Evolutionary conservation across 2,329 filamentous ascomycete genomes (phyloP).

Genomic region (Ophiostoma novo-ulmi): DNA sequence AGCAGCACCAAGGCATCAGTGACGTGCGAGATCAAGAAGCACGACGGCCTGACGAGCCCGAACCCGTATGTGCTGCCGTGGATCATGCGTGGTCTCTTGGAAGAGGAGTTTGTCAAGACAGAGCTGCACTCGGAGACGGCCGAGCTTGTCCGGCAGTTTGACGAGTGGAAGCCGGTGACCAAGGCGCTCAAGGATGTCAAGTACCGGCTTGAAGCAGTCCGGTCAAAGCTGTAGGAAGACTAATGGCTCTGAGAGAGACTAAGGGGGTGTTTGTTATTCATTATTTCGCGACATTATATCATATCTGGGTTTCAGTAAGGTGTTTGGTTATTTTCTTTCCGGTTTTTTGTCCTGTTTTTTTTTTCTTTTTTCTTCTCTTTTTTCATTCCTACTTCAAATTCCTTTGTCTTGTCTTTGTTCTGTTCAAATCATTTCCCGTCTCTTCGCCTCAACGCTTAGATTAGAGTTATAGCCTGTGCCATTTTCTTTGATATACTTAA

Average conservation of each 20-base stretch:
- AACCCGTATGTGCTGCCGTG: conserved; percentile 93
- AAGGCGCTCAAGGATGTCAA: conserved; percentile 95
- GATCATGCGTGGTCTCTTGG: conserved; percentile 88
- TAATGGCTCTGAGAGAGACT: not conserved
- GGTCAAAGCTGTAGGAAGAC: conserved; percentile 63
- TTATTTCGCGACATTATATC: conserved; percentile 6
- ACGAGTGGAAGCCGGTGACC: conserved; percentile 83
- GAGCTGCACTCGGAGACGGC: conserved; percentile 72
- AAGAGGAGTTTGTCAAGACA: conserved; percentile 84
- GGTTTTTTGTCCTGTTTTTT: not conserved
- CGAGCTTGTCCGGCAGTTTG: conserved; percentile 78
- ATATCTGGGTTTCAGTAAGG: not conserved
- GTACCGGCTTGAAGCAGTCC: conserved; percentile 84
- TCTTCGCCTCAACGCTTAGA: conserved; percentile 11
- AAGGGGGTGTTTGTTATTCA: conserved; percentile 13
- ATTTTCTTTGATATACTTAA: not conserved
- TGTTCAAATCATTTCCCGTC: not conserved
- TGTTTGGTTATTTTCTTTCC: not conserved
- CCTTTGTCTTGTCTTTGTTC: not conserved
- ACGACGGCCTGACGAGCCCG: conserved; percentile 47
- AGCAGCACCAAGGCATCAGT: not conserved
- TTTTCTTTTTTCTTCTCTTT: not conserved
- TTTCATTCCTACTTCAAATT: not conserved
- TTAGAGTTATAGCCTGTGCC: not conserved
- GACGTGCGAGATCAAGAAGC: conserved; percentile 47